These are phyloP conservation scores for Botryosphaeria dothidea DNA, from an alignment of 2,329 filamentous ascomycete species.

Conservation along the genomic window DNA sequence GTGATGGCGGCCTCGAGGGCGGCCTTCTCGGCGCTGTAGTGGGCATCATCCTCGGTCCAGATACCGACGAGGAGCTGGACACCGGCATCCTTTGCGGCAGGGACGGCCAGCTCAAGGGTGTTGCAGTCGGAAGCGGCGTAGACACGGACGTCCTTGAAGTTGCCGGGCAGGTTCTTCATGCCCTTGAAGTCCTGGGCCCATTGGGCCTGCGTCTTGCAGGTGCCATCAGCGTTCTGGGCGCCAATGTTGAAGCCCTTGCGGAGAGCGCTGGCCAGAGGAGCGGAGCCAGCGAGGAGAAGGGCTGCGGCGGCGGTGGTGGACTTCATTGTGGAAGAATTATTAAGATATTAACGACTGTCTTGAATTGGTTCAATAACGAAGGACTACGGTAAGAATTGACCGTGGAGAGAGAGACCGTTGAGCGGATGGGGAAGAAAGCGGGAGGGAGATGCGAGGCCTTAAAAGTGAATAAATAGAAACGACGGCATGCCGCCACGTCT, in stretches of 20 bases:
- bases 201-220: slow-evolving; percentile 29
- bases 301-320: slow-evolving; percentile 3
- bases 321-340: slow-evolving; percentile 19
- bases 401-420: slow-evolving; percentile 2
- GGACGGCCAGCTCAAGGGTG: slow-evolving; percentile 29
- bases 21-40: slow-evolving; percentile 36
- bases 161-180: slow-evolving; percentile 28
- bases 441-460: neutral
- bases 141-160: slow-evolving; percentile 29
- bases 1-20: slow-evolving; percentile 34
- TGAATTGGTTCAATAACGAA: slow-evolving; percentile 5
- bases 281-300: slow-evolving; percentile 22
- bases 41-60: slow-evolving; percentile 33
- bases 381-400: slow-evolving; percentile 15
- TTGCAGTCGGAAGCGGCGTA: slow-evolving; percentile 32
- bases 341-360: slow-evolving; percentile 13
- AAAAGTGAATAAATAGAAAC: slow-evolving; percentile 19
- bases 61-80: slow-evolving; percentile 40
- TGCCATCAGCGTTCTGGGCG: slow-evolving; percentile 28
- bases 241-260: slow-evolving; percentile 34
- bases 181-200: slow-evolving; percentile 31
- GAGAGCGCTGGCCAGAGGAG: slow-evolving; percentile 35
- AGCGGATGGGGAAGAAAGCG: slow-evolving; percentile 1
- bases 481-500: neutral
- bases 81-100: slow-evolving; percentile 36